These are phyloP conservation scores for Ganoderma lingzhi DNA, from an alignment of 1,284 basidiomycete genomes.

Conservation along the genomic window DNA sequence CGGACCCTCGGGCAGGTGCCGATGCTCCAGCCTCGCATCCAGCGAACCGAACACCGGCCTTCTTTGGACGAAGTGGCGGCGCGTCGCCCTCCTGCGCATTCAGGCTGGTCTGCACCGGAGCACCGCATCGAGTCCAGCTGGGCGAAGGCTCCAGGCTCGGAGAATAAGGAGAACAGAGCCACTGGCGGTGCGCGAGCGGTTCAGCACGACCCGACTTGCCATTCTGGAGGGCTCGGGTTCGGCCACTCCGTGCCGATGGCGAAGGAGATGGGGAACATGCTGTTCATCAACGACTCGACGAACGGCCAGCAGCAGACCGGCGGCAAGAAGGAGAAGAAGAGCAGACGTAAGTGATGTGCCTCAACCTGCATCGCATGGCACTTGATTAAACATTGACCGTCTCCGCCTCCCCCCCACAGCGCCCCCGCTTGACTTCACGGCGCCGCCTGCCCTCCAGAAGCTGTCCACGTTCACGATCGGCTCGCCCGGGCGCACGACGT, in stretches of 20 bases:
- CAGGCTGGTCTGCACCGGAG: constrained; percentile 16
- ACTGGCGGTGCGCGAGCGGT: constrained; percentile 25
- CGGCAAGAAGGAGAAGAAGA: constrained; percentile 57
- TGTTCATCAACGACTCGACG: constrained; percentile 44
- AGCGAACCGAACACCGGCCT: constrained; percentile 11
- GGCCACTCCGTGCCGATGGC: constrained; percentile 48
- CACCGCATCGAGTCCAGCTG: constrained; percentile 22
- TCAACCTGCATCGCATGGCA: neutral
- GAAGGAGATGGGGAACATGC: constrained; percentile 59
- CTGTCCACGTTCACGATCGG: constrained; percentile 46
- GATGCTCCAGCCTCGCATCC: constrained; percentile 13
- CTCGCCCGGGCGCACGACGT: constrained; percentile 38
- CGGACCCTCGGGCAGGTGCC: neutral
- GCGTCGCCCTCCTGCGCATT: constrained; percentile 12
- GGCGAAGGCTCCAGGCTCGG: constrained; percentile 19
- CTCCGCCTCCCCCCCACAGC: constrained; percentile 34
- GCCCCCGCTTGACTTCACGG: constrained; percentile 46
- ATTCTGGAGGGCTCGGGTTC: constrained; percentile 51
- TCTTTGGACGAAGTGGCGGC: neutral
- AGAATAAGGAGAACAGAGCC: constrained; percentile 61
- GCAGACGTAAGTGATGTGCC: constrained; percentile 55
- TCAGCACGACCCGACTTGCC: constrained; percentile 23
- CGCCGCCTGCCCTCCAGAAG: constrained; percentile 38
- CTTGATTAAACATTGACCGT: neutral
- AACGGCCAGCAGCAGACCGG: constrained; percentile 34